Evolutionary conservation across 2,329 filamentous ascomycete genomes (phyloP).

Genomic region (Lecanosticta acicola): DNA sequence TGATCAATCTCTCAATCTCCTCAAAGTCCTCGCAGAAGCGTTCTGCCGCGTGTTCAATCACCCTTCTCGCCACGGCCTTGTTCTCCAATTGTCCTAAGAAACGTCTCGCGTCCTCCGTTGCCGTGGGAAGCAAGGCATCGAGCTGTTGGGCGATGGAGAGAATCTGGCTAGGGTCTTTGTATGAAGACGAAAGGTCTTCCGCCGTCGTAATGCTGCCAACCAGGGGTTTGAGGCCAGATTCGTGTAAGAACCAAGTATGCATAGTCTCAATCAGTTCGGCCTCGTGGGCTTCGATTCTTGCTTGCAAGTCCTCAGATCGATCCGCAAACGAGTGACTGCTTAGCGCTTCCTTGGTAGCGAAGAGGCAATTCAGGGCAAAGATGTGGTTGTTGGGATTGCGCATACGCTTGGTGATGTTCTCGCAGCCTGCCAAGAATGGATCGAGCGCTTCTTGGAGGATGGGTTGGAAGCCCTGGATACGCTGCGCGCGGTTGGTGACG

Average conservation of each 20-base stretch:
- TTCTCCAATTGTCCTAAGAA: constrained; percentile 70
- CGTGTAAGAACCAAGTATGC: constrained; percentile 60
- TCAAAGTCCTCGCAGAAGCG: constrained; percentile 83
- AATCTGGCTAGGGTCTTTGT: constrained; percentile 42
- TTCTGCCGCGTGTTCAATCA: constrained; percentile 78
- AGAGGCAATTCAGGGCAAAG: constrained; percentile 67
- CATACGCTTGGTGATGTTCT: constrained; percentile 60
- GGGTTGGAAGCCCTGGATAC: constrained; percentile 65
- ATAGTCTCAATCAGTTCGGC: constrained; percentile 54
- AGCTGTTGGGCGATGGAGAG: constrained; percentile 65
- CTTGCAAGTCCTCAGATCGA: constrained; percentile 35
- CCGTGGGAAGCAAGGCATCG: constrained; percentile 87
- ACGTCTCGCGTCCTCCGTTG: constrained; percentile 84
- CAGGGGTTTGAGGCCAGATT: constrained; percentile 61
- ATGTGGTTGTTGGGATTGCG: constrained; percentile 57
- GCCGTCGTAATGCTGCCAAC: constrained; percentile 30
- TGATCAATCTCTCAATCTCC: constrained; percentile 56
- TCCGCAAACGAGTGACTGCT: constrained; percentile 56
- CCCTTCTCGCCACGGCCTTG: constrained; percentile 62
- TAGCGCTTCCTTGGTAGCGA: constrained; percentile 54
- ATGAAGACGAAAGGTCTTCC: constrained; percentile 24
- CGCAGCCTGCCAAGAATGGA: constrained; percentile 73
- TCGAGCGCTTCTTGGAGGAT: constrained; percentile 76
- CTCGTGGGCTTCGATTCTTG: constrained; percentile 25
- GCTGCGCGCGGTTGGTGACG: constrained; percentile 43